A percentile compares a stretch with the other conserved stretches of the same genome.
Evolutionary conservation across 2,329 filamentous ascomycete species (phyloP).

Genomic region (Hymenoscyphus linearis): DNA sequence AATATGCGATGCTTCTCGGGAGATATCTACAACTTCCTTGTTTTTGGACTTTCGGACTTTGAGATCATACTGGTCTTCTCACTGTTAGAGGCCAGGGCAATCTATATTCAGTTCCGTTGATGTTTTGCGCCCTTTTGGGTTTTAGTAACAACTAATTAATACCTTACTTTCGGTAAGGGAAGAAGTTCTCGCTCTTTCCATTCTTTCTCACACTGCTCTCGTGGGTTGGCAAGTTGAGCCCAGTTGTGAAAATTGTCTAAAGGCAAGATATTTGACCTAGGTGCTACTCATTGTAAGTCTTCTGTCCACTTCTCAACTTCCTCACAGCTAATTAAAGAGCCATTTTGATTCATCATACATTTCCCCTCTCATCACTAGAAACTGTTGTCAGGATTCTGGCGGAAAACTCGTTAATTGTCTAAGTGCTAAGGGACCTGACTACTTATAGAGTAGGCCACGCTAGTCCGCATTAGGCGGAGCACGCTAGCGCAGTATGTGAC

Average conservation of each 20-base stretch:
- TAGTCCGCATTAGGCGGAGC: too few species aligned
- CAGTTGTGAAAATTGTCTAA: slow-evolving; percentile 68
- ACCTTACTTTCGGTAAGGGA: slow-evolving; percentile 70
- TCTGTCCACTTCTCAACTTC: too few species aligned
- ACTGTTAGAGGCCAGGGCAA: slow-evolving; percentile 73
- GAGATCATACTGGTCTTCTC: slow-evolving; percentile 35
- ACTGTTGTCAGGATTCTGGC: too few species aligned
- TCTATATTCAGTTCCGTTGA: background rate
- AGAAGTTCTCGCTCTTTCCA: slow-evolving; percentile 60
- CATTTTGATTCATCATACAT: too few species aligned
- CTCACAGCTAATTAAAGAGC: too few species aligned
- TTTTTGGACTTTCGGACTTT: slow-evolving; percentile 40
- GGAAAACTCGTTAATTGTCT: too few species aligned
- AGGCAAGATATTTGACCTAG: too few species aligned
- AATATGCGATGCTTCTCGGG: slow-evolving; percentile 64
- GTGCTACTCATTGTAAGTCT: too few species aligned
- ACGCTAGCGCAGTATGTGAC: too few species aligned
- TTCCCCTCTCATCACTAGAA: too few species aligned
- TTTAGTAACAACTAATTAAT: slow-evolving; percentile 63
- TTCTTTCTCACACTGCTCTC: slow-evolving; percentile 59
- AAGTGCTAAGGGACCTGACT: too few species aligned
- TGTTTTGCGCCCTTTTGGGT: slow-evolving; percentile 8
- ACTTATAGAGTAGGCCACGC: too few species aligned
- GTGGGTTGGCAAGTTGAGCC: slow-evolving; percentile 76
- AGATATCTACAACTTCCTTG: slow-evolving; percentile 39